Conservation (phyloP, 768 basidiomycete species). For the Lactifluus hygrophoroides region DNA sequence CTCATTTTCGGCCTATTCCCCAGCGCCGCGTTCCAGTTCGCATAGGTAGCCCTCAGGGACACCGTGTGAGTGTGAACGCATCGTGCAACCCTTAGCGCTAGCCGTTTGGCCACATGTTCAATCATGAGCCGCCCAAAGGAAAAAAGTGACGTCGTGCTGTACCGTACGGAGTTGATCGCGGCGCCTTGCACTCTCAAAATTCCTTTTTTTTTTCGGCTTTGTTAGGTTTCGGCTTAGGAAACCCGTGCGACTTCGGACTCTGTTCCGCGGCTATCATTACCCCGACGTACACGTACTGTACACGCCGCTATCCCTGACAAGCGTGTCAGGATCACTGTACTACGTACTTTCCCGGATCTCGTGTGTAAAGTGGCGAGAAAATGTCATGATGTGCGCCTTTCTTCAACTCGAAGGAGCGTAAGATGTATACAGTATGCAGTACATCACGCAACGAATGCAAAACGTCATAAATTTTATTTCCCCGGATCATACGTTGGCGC, state of each 20-base stretch:
- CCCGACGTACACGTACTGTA: no score
- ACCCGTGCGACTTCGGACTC: slow-evolving; percentile 1
- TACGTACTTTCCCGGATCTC: not conserved
- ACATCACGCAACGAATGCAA: no score
- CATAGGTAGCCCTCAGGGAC: not conserved
- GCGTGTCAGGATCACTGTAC: not conserved
- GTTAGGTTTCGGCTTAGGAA: slow-evolving; percentile 3
- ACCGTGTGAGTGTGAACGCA: not conserved
- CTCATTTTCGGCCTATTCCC: not conserved
- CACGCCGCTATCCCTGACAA: not conserved
- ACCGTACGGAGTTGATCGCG: not conserved
- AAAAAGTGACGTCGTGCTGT: slow-evolving; percentile 6
- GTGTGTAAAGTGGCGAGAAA: not conserved
- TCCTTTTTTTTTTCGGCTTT: not conserved
- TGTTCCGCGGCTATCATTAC: not conserved
- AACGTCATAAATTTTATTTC: not conserved
- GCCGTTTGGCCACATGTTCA: slow-evolving; percentile 1
- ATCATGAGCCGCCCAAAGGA: not conserved
- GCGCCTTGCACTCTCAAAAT: not conserved
- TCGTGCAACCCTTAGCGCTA: not conserved
- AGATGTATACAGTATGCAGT: not conserved
- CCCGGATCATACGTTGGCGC: not conserved
- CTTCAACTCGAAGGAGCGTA: not conserved
- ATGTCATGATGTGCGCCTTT: not conserved
- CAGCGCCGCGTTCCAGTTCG: not conserved